Evolutionary conservation across 768 basidiomycete species (phyloP).

Genomic region (Hygrophorus pudorinus): DNA sequence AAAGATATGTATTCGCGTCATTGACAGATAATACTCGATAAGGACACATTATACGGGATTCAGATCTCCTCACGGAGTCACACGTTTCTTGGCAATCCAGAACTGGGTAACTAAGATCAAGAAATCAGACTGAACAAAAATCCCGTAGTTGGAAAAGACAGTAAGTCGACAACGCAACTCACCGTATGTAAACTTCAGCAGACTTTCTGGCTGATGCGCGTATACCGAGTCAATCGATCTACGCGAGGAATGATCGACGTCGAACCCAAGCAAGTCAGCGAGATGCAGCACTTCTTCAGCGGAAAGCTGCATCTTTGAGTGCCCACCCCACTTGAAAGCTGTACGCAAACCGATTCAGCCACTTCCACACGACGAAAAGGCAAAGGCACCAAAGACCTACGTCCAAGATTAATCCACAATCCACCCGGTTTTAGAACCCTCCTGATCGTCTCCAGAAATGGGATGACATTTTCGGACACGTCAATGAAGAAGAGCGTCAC

Average conservation of each 20-base stretch:
- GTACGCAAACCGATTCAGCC: not conserved
- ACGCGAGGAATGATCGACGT: not conserved
- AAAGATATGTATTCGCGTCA: no score
- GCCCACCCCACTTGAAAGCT: conserved; percentile 1
- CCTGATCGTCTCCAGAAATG: conserved; percentile 1
- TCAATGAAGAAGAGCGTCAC: conserved; percentile 5
- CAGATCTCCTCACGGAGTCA: no score
- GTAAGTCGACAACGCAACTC: no score
- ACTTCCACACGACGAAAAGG: not conserved
- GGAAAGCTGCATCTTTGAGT: not conserved
- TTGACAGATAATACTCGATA: no score
- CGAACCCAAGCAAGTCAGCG: not conserved
- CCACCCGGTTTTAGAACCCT: conserved; percentile 1
- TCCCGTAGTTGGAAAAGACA: no score
- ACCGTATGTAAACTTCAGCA: conserved; percentile 4
- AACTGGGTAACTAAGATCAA: conserved; percentile 1
- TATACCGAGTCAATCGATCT: not conserved
- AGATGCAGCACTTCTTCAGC: conserved; percentile 1
- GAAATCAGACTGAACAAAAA: not conserved
- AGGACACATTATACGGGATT: no score
- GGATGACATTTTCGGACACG: not conserved
- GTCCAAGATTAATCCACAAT: conserved; percentile 4
- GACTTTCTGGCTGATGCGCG: conserved; percentile 1
- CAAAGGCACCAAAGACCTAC: not conserved
- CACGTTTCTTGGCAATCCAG: conserved; percentile 3